A percentile compares a stretch with the other conserved stretches of the same genome.
Evolutionary conservation across 2,329 filamentous ascomycete genomes (phyloP).

Genomic region (Colletotrichum filicis): DNA sequence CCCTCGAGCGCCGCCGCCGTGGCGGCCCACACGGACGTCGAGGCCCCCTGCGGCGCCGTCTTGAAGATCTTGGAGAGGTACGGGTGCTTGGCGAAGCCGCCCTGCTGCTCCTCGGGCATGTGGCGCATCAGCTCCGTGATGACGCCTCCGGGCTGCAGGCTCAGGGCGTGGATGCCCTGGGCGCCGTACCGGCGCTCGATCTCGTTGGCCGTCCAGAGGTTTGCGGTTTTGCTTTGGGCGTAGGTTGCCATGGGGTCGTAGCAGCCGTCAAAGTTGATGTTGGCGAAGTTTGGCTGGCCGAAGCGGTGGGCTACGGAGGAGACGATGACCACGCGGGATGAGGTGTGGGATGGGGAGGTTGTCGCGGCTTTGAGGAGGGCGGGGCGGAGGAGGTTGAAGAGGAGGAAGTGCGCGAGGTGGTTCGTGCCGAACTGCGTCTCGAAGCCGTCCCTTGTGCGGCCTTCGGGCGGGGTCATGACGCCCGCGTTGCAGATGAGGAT

Average conservation of each 20-base stretch:
- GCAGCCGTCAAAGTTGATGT: background rate
- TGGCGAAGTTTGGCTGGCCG: no score
- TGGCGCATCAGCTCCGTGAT: no score
- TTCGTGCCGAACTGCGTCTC: background rate
- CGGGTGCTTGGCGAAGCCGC: background rate
- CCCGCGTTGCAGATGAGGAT: no score
- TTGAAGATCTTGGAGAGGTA: constrained; percentile 24
- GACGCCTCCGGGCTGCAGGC: background rate
- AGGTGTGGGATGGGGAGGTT: no score
- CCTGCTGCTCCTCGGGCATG: no score
- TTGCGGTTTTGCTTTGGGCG: background rate
- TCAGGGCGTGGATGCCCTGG: background rate
- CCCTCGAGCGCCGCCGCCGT: background rate
- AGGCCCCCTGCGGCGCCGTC: constrained; percentile 16
- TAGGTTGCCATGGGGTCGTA: background rate
- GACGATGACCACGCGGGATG: background rate
- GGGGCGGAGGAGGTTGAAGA: background rate
- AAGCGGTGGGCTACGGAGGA: background rate
- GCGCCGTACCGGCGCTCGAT: background rate
- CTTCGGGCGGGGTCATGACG: no score
- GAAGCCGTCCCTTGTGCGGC: background rate
- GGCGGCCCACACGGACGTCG: background rate
- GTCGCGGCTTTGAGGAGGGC: background rate
- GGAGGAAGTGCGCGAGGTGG: background rate
- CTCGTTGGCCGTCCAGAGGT: background rate